These are phyloP conservation scores for Tetrahymena borealis DNA, from an alignment of 73 alveolate genomes.

Conservation along the genomic window DNA sequence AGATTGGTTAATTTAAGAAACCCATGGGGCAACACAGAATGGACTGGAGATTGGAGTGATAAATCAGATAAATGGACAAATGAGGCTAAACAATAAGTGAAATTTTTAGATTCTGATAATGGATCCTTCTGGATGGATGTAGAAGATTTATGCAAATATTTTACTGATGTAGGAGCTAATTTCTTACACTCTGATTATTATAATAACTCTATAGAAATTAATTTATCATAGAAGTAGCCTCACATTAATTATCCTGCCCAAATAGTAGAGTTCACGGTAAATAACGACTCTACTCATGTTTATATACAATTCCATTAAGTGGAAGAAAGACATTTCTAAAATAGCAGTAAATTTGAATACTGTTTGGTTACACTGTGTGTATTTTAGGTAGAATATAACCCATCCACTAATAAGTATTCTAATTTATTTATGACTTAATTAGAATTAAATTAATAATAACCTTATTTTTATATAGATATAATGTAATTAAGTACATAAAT, in stretches of 20 bases:
- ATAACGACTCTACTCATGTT: conserved; percentile 33
- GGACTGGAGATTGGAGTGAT: conserved; percentile 77
- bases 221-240: conserved; percentile 28
- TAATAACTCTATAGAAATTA: conserved; percentile 46
- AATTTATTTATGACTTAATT: too few species aligned
- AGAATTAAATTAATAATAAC: too few species aligned
- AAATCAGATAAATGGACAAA: conserved; percentile 73
- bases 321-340: conserved; percentile 51
- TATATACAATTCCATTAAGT: conserved; percentile 48
- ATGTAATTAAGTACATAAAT: conserved; percentile 55
- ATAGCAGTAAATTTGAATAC: conserved; percentile 51
- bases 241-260: too few species aligned
- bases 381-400: too few species aligned
- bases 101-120: conserved; percentile 68
- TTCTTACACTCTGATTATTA: conserved; percentile 60
- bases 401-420: too few species aligned
- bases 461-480: too few species aligned
- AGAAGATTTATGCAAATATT: conserved; percentile 73
- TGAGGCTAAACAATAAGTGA: conserved; percentile 59
- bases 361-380: conserved; percentile 6
- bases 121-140: conserved; percentile 74
- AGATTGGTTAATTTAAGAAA: conserved; percentile 16
- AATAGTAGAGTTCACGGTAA: conserved; percentile 38
- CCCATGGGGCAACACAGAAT: conserved; percentile 39
- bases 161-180: conserved; percentile 77